Conservation (phyloP, 371 early-diverging fungal genomes). For the Mucor velutinosus region DNA sequence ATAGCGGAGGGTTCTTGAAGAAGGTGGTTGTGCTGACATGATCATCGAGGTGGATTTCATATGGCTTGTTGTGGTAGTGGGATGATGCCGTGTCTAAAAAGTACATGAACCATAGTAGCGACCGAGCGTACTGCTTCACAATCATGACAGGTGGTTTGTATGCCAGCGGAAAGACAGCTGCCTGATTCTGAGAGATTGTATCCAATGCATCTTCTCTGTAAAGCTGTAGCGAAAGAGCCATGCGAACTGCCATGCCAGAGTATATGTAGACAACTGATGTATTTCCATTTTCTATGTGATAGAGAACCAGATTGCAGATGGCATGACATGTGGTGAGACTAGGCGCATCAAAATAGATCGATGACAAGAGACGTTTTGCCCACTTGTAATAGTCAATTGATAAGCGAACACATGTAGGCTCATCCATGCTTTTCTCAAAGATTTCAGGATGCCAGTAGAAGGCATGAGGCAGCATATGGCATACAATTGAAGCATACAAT, state of each 20-base stretch:
- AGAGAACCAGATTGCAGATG: conserved; percentile 44
- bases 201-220: conserved; percentile 36
- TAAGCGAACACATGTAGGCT: conserved; percentile 8
- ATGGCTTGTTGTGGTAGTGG: conserved; percentile 50
- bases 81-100: conserved; percentile 47
- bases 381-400: conserved; percentile 42
- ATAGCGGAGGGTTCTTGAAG: conserved; percentile 14
- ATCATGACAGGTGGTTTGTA: conserved; percentile 10
- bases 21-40: conserved; percentile 30
- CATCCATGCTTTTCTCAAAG: conserved; percentile 19
- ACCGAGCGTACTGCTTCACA: conserved; percentile 35
- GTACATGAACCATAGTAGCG: conserved; percentile 48
- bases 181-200: conserved; percentile 14
- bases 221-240: conserved; percentile 41
- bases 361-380: conserved; percentile 38
- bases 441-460: conserved; percentile 45
- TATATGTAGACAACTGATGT: conserved; percentile 45
- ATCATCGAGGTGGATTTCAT: conserved; percentile 38
- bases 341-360: conserved; percentile 44
- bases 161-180: conserved; percentile 10
- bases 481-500: conserved; percentile 37
- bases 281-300: conserved; percentile 51
- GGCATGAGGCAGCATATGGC: conserved; percentile 48
- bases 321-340: conserved; percentile 42
- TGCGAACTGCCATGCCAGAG: conserved; percentile 49